Evolutionary conservation across 2,329 filamentous ascomycete species (phyloP).

Genomic region (Aspergillus phoenicis): DNA sequence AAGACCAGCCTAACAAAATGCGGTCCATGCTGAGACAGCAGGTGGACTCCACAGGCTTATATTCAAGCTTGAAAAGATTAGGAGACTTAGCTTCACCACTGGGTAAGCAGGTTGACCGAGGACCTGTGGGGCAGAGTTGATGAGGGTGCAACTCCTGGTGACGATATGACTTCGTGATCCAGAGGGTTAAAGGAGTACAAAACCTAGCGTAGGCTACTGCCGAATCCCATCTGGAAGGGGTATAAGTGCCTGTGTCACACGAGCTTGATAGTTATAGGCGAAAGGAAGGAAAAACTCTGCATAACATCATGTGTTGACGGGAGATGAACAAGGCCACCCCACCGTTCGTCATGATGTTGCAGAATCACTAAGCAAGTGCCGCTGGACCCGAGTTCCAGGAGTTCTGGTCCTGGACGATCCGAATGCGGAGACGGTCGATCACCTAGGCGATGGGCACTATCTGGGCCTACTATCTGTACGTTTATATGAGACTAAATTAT

Average conservation of each 20-base stretch:
- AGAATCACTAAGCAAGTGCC: slow-evolving; percentile 7
- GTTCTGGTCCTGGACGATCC: slow-evolving; percentile 7
- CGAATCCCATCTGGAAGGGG: neutral
- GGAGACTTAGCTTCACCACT: too few species aligned
- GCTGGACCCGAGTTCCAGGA: slow-evolving; percentile 11
- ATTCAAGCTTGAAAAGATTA: too few species aligned
- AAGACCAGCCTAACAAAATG: too few species aligned
- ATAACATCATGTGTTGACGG: neutral
- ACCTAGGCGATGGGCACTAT: slow-evolving; percentile 10
- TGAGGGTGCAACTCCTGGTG: neutral
- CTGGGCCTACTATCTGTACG: slow-evolving; percentile 11
- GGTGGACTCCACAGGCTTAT: too few species aligned
- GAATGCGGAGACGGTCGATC: slow-evolving; percentile 17
- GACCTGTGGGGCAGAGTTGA: neutral
- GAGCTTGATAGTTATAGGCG: too few species aligned
- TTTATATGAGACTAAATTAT: slow-evolving; percentile 9
- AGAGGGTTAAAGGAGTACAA: neutral
- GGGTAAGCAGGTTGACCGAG: too few species aligned
- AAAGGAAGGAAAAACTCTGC: slow-evolving; percentile 1
- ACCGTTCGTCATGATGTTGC: slow-evolving; percentile 23
- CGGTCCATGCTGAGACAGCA: too few species aligned
- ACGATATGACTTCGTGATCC: neutral
- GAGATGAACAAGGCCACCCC: slow-evolving; percentile 8
- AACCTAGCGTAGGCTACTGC: neutral
- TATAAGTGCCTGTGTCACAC: too few species aligned